Evolutionary conservation across 345 rosid genomes (phyloP), one percentile per base, ranked within the genome.

Genomic region (Gynandropsis gynandra): DNA sequence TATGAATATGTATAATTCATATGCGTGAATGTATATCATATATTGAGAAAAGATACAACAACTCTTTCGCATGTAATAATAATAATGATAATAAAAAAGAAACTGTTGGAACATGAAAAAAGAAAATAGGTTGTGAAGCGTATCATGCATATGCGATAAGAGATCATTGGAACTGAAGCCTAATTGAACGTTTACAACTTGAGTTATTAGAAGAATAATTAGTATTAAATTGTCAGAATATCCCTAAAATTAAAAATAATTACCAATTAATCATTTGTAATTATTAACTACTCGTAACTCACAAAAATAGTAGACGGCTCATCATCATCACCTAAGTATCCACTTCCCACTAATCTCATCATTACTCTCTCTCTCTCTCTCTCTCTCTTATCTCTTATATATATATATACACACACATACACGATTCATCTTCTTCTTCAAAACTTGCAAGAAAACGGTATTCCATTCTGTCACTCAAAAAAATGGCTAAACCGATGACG

Each of bases 261-360:
- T 18, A 51, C 37, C 49, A 52, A n/a, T 17, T 58, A 65, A 58
- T 58, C 55, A 65, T 65, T 46, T 44, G 4, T 16, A 57, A 54
- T 39, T 43, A 40, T 35, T n/a, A 42, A 16, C 11, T 14, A 39
- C 71, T 56, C 51, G 61, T 58, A 52, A 59, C 55, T 57, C 24
- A 52, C 68, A 42, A 1, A 46, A 45, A 55, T 59, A 58, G 41
- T 47, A 34, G 66, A 49, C 66, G 71, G 61, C 61, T 66, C 60
- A 66, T 51, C 35, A 46, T 60, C 61, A 54, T 47, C 52, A 24
- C 29, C 42, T 51, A 65, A 45, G 45, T 50, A 36, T 17, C 58
- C 58, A 56, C 47, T 64, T 49, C 57, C 45, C 62, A 64, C 42
- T 32, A 12, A 21, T 31, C 61, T 12, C 31, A 5, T 13, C 29